Evolutionary conservation across 139 green algal species (phyloP), one percentile per base, ranked within the genome.

Genomic region (Volvox reticuliferus): DNA sequence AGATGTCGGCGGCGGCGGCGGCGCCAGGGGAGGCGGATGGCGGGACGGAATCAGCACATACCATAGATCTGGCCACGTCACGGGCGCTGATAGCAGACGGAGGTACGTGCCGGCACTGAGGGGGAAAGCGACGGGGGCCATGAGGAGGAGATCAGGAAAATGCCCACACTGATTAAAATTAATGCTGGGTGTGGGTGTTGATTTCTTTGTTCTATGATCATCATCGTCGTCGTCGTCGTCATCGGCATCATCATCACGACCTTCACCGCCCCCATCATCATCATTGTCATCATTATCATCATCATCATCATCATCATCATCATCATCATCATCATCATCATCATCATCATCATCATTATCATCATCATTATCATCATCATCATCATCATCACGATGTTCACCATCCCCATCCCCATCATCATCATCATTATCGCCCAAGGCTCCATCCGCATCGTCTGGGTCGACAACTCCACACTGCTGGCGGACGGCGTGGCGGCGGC

Each of bases 31-130:
- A 9, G 19, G 18, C 79, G 3, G 61, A 20, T 32, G 61, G 2
- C 16, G 81, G 28, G 28, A 21, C 81, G 61, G 79, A 26, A 30
- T 35, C 16, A 55, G n/a, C 61, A 22, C 78, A 68, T 44, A 67
- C 26, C 36, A 80, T 88, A 2, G 83, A 88, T 5, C 83, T 88
- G 24, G 83, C 83, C 12, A 88, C 83, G 1, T 88, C 83, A 14
- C 67, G 83, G 67, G 83, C 83, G 35, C 83, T 88, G 24, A 37
- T 80, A 18, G 83, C 68, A 12, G 83, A 67, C 16, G 67, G 83
- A 77, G 83, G 83, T 88, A 37, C 6, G 83, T 71, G 21, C 44
- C 44, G 44, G 44, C 44, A 14, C 9, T 55, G 44, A 55, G 5
- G 9, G 44, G 9, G 5, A 9, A 55, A 14, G 44, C 44, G 44